Evolutionary conservation across 345 rosid species (phyloP).

Genomic region (Gossypium turneri): DNA sequence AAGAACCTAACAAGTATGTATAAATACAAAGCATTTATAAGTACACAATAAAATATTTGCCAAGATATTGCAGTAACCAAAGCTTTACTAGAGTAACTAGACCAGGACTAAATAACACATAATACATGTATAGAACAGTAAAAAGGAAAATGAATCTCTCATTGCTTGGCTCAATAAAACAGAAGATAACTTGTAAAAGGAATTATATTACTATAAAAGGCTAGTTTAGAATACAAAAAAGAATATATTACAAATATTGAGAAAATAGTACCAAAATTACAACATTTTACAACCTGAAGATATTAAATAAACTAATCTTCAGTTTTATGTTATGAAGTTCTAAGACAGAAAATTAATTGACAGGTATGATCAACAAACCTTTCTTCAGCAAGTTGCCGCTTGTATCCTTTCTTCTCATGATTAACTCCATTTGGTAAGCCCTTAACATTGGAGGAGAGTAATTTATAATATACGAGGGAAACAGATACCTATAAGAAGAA

Average conservation of each 20-base stretch:
- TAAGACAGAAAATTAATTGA: background rate
- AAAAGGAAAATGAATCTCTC: background rate
- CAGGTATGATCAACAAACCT: slow-evolving; percentile 4
- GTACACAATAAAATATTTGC: background rate
- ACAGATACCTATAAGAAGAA: background rate
- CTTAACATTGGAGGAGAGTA: slow-evolving; percentile 36
- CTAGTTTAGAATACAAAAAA: background rate
- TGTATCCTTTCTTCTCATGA: slow-evolving; percentile 80
- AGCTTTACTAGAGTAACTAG: background rate
- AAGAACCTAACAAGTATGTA: background rate
- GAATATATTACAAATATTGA: background rate
- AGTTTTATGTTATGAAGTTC: background rate
- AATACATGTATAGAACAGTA: background rate
- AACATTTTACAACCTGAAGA: background rate
- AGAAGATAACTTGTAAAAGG: background rate
- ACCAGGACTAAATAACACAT: background rate
- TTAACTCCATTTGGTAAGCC: slow-evolving; percentile 77
- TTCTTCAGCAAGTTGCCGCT: slow-evolving; percentile 35
- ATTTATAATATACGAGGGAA: slow-evolving; percentile 9
- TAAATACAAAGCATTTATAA: background rate
- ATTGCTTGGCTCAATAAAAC: no score
- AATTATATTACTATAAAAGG: background rate
- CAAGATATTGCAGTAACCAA: background rate
- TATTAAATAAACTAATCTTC: background rate
- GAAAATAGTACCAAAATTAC: background rate